Base-by-base conservation (phyloP, 78 protist species). In the Guillardia theta region DNA sequence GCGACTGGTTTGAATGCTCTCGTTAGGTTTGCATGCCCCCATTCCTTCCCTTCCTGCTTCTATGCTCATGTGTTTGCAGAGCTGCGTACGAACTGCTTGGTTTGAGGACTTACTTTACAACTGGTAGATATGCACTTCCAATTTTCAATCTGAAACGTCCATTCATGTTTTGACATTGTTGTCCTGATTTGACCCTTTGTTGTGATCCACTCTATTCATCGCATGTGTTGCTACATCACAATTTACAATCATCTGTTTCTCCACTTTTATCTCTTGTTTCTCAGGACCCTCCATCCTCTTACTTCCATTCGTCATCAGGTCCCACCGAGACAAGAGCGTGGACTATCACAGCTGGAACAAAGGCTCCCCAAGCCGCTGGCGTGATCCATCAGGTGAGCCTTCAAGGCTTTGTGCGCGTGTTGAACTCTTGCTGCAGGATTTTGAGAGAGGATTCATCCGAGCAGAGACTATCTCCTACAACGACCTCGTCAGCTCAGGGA, bases 51-150 rank as follows among this genome's bases (percentile, higher is more conserved):
- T 43, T 10, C 5, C 87, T 6, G 45, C 41, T 24, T 43, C 10
- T 33, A 64, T 33, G 21, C n/a, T 12, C 78, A 64, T 64, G 36
- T 27, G 78, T 33, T 12, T 30, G 6, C 78, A 22, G 47, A 4
- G 93, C 93, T 24, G 41, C 87, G 58, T 94, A 94, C 77, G 19
- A 70, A 0, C 80, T 90, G 33, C 92, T 94, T 18, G 53, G 47
- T 4, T 78, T 94, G 80, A 39, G 76, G 48, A 93, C 95, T 24
- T 93, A 78, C 95, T 93, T 41, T 78, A 93, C 95, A 50, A 37
- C 92, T 22, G 95, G n/a, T n/a, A n/a, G n/a, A n/a, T n/a, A n/a
- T n/a, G 93, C 37, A 37, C 19, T 36, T 53, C 93, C 0, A n/a
- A n/a, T n/a, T n/a, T n/a, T n/a, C n/a, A n/a, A n/a, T n/a, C n/a